Evolutionary conservation across 257 asterid genomes (phyloP), one percentile per base, ranked within the genome.

Genomic region (Rubia yunnanensis): DNA sequence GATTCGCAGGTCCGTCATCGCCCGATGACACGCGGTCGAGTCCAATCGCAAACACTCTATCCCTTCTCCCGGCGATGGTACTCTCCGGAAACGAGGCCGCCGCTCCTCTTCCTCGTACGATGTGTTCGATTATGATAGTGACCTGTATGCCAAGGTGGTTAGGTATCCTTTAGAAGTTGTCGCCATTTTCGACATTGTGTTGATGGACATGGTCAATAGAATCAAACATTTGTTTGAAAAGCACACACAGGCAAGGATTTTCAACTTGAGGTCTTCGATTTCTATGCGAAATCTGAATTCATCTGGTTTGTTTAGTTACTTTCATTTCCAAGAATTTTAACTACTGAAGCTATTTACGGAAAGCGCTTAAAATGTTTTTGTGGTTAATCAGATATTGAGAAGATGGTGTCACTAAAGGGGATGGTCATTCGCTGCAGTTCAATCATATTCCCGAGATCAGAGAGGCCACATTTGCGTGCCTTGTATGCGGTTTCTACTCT

Each of bases 341-440:
- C 15, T 41, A 4, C 35, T 52, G 30, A 32, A 35, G 38, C 32
- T 28, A 20, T 48, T 62, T 46, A 17, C n/a, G 13, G 15, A 41
- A 38, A 23, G 50, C 34, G 15, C 32, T 54, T 8, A 31, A 17
- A 41, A 14, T 30, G 14, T 36, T 75, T 24, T 54, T n/a, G 50
- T 70, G 58, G 35, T 57, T 72, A 44, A n/a, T 66, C 69, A 94
- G 99, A 94, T 78, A 91, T 94, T 70, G 99, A 94, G 77, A 94
- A 91, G 89, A 82, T 94, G 99, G 83, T 94, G 57, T 91, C 98
- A 1, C 41, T 91, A 72, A 94, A 94, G 82, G 99, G 98, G 70
- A 94, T 94, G 99, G 78, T 94, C 62, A 94, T 94, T 48, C 83
- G 98, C 5, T 90, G 98, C 74, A 94, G 99, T 76, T 83, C 98